Base-by-base conservation (phyloP, 768 basidiomycete species). In the Coprinopsis cinerea region DNA sequence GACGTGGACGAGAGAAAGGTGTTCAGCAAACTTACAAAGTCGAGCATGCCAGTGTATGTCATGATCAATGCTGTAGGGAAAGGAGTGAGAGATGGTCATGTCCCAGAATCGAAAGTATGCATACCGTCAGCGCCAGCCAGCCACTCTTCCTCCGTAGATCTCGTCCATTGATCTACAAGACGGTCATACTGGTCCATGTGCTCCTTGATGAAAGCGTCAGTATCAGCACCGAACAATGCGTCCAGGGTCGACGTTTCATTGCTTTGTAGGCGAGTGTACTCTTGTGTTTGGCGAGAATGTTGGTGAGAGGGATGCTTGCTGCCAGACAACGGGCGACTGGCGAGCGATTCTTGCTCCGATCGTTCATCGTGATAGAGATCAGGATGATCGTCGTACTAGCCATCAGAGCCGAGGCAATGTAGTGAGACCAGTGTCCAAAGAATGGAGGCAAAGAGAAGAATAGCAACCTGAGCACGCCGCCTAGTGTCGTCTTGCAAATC, bases 141-240 rank as follows among this genome's bases (percentile, higher is more conserved):
- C 82, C 82, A 82, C 44, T 82, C 79, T 13, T 76, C 73, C 49
- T 71, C 61, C 0, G 70, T 67, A 49, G 77, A 78, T 5, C 71
- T 66, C 13, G 67, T 67, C 79, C 80, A 83, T 52, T 67, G 73
- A 51, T 67, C 66, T 24, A 67, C 60, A 23, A 69, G 58, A 10
- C 63, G 63, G 30, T 76, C 75, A 52, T 82, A 81, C 23, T 61
- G 60, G 0, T 75, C 72, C 26, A 66, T 56, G 51, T 74, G 62
- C 9, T 65, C 61, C 18, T 67, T 71, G 17, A 75, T 57, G 53
- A 71, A 76, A 0, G 55, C 57, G 45, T 78, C 72, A 1, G 71
- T 63, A 48, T 78, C 75, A 26, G 63, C 60, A 0, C 73, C 75
- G 1, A 80, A 58, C 2, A 79, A 60, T 42, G 59, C 67, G 41